These are phyloP conservation scores for Populus alba DNA, from an alignment of 345 rosid genomes.

Conservation along the genomic window DNA sequence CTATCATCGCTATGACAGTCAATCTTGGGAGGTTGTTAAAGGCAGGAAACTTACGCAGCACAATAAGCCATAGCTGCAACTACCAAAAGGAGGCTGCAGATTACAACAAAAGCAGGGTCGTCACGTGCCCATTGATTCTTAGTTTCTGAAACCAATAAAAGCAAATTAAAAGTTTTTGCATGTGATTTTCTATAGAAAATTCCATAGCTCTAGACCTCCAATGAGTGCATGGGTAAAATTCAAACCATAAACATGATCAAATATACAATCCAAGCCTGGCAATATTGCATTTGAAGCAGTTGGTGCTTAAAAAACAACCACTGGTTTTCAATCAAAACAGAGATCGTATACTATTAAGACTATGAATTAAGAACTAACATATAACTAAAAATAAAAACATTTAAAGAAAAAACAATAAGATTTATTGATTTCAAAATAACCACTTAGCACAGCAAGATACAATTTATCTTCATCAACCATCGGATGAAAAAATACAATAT, in stretches of 20 bases:
- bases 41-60: constrained; percentile 74
- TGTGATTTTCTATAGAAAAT: not conserved
- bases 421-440: not conserved
- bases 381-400: not conserved
- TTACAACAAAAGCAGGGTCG: constrained; percentile 98
- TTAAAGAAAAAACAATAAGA: not conserved
- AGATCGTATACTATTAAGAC: not conserved
- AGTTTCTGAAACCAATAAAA: constrained; percentile 64
- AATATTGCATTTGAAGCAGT: not conserved
- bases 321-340: not conserved
- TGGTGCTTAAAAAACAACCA: not conserved
- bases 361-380: not conserved
- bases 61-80: constrained; percentile 87
- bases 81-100: constrained; percentile 79
- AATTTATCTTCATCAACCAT: not conserved
- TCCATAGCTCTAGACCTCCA: not conserved
- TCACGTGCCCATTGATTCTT: constrained; percentile 99
- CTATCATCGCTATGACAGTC: not conserved
- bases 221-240: not conserved
- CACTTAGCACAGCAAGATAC: not conserved
- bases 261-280: not conserved
- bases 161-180: constrained; percentile 7
- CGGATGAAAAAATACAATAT: not conserved
- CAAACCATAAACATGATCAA: not conserved
- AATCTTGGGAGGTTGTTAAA: not conserved